Percentiles rank a stretch among this genome's conserved stretches.
Evolutionary conservation across 768 basidiomycete genomes (phyloP).

Genomic region (Kwoniella pini): DNA sequence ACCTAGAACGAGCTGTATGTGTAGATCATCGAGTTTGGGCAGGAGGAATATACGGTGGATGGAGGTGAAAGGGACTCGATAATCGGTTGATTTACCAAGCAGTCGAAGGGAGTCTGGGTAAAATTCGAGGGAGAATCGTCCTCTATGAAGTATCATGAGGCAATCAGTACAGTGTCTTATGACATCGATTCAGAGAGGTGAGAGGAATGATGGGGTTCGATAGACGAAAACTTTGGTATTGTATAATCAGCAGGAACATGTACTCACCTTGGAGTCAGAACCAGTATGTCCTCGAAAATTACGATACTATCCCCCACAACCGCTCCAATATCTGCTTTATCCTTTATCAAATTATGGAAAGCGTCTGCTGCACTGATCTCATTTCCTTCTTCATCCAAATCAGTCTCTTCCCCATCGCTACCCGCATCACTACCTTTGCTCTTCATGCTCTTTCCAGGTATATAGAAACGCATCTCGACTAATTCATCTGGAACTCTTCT

Average conservation of each 20-base stretch:
- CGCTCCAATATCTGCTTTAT: constrained; percentile 90
- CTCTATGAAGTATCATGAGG: constrained; percentile 59
- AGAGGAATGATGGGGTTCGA: too few species aligned
- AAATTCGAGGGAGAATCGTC: constrained; percentile 97
- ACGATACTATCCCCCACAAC: constrained; percentile 87
- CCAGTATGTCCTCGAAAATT: constrained; percentile 91
- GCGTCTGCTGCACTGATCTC: constrained; percentile 84
- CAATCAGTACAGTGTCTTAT: too few species aligned
- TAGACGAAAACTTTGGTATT: too few species aligned
- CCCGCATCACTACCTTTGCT: constrained; percentile 49
- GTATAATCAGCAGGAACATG: too few species aligned
- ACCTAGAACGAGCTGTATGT: constrained; percentile 92
- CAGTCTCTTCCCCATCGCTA: constrained; percentile 65
- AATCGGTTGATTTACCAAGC: constrained; percentile 98
- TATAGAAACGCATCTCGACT: constrained; percentile 93
- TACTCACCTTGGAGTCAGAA: constrained; percentile 72
- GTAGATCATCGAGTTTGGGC: constrained; percentile 88
- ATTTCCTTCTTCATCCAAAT: constrained; percentile 51
- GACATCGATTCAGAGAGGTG: too few species aligned
- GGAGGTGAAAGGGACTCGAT: constrained; percentile 88
- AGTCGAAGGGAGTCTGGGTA: constrained; percentile 89
- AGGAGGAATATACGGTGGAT: constrained; percentile 87
- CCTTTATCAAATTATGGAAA: constrained; percentile 94
- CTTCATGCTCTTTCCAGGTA: constrained; percentile 61
- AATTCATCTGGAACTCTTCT: constrained; percentile 70